Base-by-base conservation (phyloP, 768 basidiomycete genomes). In the Boletus rubroflammeus region DNA sequence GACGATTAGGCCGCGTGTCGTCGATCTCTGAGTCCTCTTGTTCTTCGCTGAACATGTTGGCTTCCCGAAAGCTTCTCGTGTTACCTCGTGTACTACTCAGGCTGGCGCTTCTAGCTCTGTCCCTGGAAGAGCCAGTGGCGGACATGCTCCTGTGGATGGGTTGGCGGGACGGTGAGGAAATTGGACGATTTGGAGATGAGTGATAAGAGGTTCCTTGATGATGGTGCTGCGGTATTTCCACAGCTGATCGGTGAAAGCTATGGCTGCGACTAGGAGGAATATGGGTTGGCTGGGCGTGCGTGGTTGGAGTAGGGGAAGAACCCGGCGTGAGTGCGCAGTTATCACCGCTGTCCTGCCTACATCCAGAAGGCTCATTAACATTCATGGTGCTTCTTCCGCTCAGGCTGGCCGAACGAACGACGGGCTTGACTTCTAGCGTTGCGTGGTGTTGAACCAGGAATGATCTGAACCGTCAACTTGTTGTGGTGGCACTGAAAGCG, bases 121-220 rank as follows among this genome's bases (percentile, higher is more conserved):
- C 73, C 47, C 73, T 75, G 15, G 75, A 73, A 6, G 84, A 80
- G 53, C 78, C 14, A 34, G 32, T 76, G 9, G 73, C 66, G 13
- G 86, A 86, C 32, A 79, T 73, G 54, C 73, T 82, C 40, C 83
- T 73, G 32, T 76, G 66, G 21, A 77, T 70, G 40, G 76, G 67
- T 40, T 73, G 75, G 31, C 77, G 73, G 11, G 76, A 64, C 11
- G 76, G 70, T n/a, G 84, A 79, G 6, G 83, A 81, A 29, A 66
- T 46, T 6, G 75, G 56, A 35, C 78, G 68, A 11, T 73, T 61
- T 13, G 74, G 61, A 35, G 71, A 63, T 21, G 80, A 71, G 56
- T 80, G 83, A 67, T 86, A 86, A 8, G 86, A 87, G 17, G 85
- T 83, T 51, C 85, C 88, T 60, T 83, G 81, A 63, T 82, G 75